Evolutionary conservation across 2,329 filamentous ascomycete species (phyloP), one percentile per base, ranked within the genome.

Genomic region (Juglanconis juglandina): DNA sequence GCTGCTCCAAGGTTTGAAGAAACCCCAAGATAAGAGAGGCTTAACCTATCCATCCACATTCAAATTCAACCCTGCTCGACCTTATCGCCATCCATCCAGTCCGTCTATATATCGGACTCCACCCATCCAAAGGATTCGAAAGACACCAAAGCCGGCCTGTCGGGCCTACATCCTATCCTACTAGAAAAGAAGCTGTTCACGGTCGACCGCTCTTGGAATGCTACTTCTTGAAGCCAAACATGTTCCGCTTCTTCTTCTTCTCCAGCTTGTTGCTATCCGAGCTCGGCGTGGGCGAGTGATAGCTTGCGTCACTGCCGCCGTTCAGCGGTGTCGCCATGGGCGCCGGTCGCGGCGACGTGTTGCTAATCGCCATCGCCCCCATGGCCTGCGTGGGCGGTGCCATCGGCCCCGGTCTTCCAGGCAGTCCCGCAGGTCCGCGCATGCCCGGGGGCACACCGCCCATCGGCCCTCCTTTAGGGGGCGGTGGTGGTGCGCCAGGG

Each of bases 161-260:
- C 24, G 24, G 24, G 24, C 24, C 10, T 42, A 10, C 39, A 42
- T 10, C 39, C 39, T 4, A 1, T 14, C 39, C 4, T 42, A 39
- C 39, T 13, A 42, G 10, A 42, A 34, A 10, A 14, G 13, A 11
- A 34, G 34, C 17, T 33, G 30, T 11, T 17, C 3, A 54, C 30
- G 7, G 24, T 42, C 17, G 17, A 30, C 3, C 53, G 39, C 47
- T 53, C 35, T 48, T 11, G 46, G 10, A 47, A 51, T 41, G 32
- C 59, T 63, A 77, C 71, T 89, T 88, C 74, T 86, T 87, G 67
- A 84, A 78, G 34, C 82, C 79, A 60, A 86, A 74, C 64, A 85
- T 82, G 62, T 83, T 81, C 56, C 83, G 76, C 69, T 79, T 83
- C 78, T 87, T 87, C 76, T 87, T 87, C 75, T 79, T 76, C 68